Evolutionary conservation across 306 rosid species (phyloP).

Genomic region (Trifolium subterraneum): DNA sequence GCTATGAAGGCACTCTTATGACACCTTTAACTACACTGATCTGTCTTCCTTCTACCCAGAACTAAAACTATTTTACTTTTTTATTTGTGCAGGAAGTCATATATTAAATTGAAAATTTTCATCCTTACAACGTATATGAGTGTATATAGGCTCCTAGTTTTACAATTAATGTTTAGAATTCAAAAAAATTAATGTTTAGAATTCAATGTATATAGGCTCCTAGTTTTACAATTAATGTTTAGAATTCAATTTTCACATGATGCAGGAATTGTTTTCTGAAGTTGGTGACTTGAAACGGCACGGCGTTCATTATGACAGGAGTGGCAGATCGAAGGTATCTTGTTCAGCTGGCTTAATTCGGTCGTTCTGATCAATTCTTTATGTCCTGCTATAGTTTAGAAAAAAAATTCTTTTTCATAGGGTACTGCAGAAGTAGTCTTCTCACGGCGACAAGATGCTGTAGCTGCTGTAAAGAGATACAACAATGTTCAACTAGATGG

Average conservation of each 20-base stretch:
- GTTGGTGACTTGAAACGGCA: conserved; percentile 91
- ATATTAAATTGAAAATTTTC: not conserved
- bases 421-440: conserved; percentile 95
- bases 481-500: conserved; percentile 94
- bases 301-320: conserved; percentile 79
- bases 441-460: conserved; percentile 78
- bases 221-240: not conserved
- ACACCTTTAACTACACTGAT: not conserved
- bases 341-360: conserved; percentile 40
- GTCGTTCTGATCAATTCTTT: conserved; percentile 44
- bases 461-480: conserved; percentile 93
- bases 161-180: conserved; percentile 7
- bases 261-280: conserved; percentile 93
- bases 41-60: conserved; percentile 2
- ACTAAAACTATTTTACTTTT: not conserved
- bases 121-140: not conserved
- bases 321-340: conserved; percentile 97
- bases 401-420: conserved; percentile 54
- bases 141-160: not conserved
- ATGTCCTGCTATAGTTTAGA: conserved; percentile 45
- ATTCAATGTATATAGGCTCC: too few species aligned
- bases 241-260: conserved; percentile 11
- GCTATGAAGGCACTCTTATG: not conserved
- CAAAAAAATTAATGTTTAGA: too few species aligned
- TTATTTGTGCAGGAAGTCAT: not conserved